Conservation (phyloP, 768 basidiomycete species). For the Suillus tomentosus region DNA sequence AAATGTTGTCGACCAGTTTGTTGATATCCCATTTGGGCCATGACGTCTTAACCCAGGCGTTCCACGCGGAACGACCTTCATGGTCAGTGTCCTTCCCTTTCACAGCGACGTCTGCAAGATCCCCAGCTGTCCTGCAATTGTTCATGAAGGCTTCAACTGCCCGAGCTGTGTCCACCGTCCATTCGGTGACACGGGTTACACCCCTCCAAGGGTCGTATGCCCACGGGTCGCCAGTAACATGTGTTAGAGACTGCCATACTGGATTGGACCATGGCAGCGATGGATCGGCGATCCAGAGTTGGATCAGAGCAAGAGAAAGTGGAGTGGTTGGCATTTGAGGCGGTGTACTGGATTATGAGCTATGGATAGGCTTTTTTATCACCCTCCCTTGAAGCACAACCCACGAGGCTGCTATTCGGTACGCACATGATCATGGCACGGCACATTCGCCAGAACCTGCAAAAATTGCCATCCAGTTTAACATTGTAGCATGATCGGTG, state of each 20-base stretch:
- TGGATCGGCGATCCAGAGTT: conserved; percentile 2
- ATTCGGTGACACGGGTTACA: background rate
- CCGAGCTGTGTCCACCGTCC: background rate
- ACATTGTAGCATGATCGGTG: background rate
- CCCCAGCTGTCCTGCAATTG: background rate
- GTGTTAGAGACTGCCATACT: conserved; percentile 3
- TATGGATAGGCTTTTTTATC: background rate
- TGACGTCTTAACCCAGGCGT: background rate
- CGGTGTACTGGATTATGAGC: background rate
- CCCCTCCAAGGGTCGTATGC: background rate
- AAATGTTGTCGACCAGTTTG: background rate
- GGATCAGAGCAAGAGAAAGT: background rate
- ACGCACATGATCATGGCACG: background rate
- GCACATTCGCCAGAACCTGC: too few relatives aligned
- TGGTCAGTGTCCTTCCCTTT: background rate
- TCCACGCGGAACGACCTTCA: background rate
- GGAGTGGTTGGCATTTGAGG: background rate
- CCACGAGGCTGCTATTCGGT: conserved; percentile 1
- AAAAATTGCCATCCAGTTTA: background rate
- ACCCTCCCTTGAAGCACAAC: background rate
- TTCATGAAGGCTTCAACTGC: background rate
- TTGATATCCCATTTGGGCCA: background rate
- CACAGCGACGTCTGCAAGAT: background rate
- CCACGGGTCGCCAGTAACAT: background rate
- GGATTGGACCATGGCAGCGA: background rate